Evolutionary conservation across 2,329 filamentous ascomycete genomes (phyloP), one percentile per base, ranked within the genome.

Genomic region (Penicillium sumatraense): DNA sequence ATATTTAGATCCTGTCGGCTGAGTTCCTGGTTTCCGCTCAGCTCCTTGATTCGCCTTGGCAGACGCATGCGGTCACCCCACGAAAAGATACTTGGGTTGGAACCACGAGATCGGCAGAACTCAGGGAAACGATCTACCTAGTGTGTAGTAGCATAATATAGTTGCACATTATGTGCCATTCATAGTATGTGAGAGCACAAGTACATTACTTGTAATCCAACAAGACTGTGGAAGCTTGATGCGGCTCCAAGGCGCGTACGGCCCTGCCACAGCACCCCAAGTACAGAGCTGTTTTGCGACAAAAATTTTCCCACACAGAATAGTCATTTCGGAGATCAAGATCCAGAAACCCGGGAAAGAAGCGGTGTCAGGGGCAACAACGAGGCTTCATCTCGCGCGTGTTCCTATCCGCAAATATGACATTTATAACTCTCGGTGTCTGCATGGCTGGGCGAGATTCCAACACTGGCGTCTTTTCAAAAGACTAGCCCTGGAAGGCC

Each of bases 1-100:
- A 50, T 48, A n/a, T 48, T 26, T 18, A 45, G 29, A 57, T 51
- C 42, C 23, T 18, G 49, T 50, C 41, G 11, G 26, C 21, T 21
- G 6, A 23, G 31, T 33, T 46, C 26, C 42, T 31, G 26, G 26
- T n/a, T 31, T 26, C 16, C 13, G 23, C n/a, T 42, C 21, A 13
- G 8, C 13, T 38, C 35, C 35, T 18, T 11, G n/a, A 26, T 9
- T 10, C 40, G n/a, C 41, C 9, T 3, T 23, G 16, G 42, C 26
- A 46, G 42, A 21, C 14, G 26, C 26, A 24, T 45, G 42, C 11
- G 42, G 26, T 7, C 42, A 38, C 23, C 40, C 35, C 24, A 16
- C 29, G 23, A 35, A 49, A 18, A 29, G 38, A 31, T 40, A 16
- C 14, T n/a, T n/a, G n/a, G n/a, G n/a, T n/a, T n/a, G n/a, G n/a